phyloP scores from a whole-genome alignment of 2,329 filamentous ascomycete species.

The Cordyceps javanica region DNA sequence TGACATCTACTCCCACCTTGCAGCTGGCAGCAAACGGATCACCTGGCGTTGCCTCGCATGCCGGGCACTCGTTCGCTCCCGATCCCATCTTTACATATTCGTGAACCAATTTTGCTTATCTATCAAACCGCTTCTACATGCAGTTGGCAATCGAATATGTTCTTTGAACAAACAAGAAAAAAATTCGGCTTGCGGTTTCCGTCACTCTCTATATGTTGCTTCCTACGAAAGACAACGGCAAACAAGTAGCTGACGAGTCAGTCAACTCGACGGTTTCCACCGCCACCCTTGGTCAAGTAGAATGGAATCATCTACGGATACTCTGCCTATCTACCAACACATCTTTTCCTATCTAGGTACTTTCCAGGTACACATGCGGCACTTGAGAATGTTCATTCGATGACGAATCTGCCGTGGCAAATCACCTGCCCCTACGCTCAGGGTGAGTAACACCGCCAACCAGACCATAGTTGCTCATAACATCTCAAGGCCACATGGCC shows the following conservation, averaged over 20 bases:
- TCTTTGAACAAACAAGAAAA: too few species aligned
- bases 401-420: background rate
- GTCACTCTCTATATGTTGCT: too few species aligned
- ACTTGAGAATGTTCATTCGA: background rate
- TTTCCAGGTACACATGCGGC: background rate
- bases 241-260: background rate
- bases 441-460: background rate
- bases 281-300: background rate
- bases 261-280: background rate
- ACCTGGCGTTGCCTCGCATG: background rate
- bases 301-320: background rate
- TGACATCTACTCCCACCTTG: background rate
- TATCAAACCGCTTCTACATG: background rate
- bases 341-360: too few species aligned
- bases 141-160: background rate
- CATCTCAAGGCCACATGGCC: background rate
- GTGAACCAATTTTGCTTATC: too few species aligned
- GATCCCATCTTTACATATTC: background rate
- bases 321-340: background rate
- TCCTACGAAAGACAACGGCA: background rate
- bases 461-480: background rate
- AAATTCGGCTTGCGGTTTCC: too few species aligned
- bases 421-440: background rate
- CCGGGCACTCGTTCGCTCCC: background rate
- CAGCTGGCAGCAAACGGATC: conserved; percentile 11